phyloP scores from a whole-genome alignment of 1,284 basidiomycete genomes.

The Waitea zeae region DNA sequence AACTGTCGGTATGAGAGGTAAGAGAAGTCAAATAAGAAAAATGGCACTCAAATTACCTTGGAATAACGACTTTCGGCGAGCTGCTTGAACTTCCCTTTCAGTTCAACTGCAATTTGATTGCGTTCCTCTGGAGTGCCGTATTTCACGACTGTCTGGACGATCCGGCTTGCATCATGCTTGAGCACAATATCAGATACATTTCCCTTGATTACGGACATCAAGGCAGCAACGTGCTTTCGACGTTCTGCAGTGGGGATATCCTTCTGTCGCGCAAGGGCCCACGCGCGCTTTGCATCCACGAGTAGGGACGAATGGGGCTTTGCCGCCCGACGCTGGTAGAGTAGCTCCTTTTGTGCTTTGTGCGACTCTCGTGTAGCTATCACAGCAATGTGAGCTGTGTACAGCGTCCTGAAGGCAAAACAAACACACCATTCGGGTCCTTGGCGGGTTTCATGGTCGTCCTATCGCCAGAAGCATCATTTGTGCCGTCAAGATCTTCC shows the following conservation, averaged over 20 bases:
- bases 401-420: conserved; percentile 1
- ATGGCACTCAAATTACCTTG: conserved; percentile 38
- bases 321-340: conserved; percentile 49
- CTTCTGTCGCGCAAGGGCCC: conserved; percentile 68
- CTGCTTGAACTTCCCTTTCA: conserved; percentile 63
- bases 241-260: conserved; percentile 57
- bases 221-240: conserved; percentile 47
- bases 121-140: conserved; percentile 66
- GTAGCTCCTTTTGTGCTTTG: conserved; percentile 43
- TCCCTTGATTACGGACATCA: conserved; percentile 63
- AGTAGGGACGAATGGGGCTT: conserved; percentile 68
- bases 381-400: neutral
- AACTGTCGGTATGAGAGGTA: conserved; percentile 37
- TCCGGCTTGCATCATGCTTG: conserved; percentile 81
- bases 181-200: conserved; percentile 71
- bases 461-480: conserved; percentile 1
- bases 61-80: conserved; percentile 79
- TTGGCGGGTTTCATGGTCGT: conserved; percentile 19
- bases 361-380: conserved; percentile 47
- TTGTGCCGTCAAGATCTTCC: conserved; percentile 10
- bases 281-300: conserved; percentile 57
- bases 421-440: conserved; percentile 34
- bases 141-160: conserved; percentile 76
- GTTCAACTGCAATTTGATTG: conserved; percentile 62
- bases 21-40: conserved; percentile 1